phyloP scores from a whole-genome alignment of 768 basidiomycete genomes.

The Lactarius deliciosus region DNA sequence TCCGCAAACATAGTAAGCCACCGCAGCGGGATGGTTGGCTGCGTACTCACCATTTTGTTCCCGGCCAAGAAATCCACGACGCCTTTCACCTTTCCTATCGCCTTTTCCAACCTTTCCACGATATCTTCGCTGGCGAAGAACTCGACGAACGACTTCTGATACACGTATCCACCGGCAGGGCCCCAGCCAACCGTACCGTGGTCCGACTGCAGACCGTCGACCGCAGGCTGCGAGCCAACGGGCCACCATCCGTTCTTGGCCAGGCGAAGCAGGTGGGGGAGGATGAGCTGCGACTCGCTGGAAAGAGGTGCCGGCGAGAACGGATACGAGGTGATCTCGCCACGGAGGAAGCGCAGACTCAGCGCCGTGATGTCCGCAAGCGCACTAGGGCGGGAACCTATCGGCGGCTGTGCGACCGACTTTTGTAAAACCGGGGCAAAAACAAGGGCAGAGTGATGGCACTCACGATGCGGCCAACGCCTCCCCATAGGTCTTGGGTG shows the following conservation, averaged over 20 bases:
- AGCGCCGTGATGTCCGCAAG: slow-evolving; percentile 68
- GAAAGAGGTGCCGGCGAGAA: slow-evolving; percentile 85
- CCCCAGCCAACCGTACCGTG: slow-evolving; percentile 92
- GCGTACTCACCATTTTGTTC: slow-evolving; percentile 59
- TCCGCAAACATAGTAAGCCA: background rate
- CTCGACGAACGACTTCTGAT: slow-evolving; percentile 97
- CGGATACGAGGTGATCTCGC: slow-evolving; percentile 73
- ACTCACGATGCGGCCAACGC: slow-evolving; percentile 57
- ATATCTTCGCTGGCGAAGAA: slow-evolving; percentile 76
- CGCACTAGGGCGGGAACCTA: slow-evolving; percentile 12
- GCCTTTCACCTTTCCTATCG: slow-evolving; percentile 54
- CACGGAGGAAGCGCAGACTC: slow-evolving; percentile 79
- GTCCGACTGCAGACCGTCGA: slow-evolving; percentile 73
- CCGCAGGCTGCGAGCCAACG: slow-evolving; percentile 92
- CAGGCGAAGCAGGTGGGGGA: slow-evolving; percentile 71
- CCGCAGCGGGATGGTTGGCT: background rate
- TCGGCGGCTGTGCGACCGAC: slow-evolving; percentile 13
- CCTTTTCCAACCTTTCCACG: slow-evolving; percentile 58
- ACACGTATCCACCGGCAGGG: slow-evolving; percentile 88
- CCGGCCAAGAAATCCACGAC: slow-evolving; percentile 87
- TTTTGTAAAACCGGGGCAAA: background rate
- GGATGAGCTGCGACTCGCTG: slow-evolving; percentile 77
- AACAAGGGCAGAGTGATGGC: background rate
- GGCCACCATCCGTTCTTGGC: slow-evolving; percentile 91
- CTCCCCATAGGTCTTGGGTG: slow-evolving; percentile 73